These are phyloP conservation scores for Aspergillus novoparasiticus DNA, from an alignment of 2,329 filamentous ascomycete genomes.

Conservation along the genomic window DNA sequence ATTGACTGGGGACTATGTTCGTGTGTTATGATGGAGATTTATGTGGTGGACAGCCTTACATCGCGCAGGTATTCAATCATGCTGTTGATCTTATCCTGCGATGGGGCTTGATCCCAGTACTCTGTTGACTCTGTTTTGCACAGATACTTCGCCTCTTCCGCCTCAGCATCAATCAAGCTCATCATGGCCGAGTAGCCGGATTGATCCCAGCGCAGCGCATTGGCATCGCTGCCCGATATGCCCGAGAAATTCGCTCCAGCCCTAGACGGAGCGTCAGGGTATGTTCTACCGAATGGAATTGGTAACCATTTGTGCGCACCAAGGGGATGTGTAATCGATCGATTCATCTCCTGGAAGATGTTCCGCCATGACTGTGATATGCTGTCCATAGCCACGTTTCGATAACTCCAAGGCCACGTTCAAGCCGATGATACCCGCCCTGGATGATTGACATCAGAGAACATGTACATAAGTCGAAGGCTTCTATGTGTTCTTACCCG, in stretches of 20 bases:
- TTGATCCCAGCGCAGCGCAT: conserved; percentile 48
- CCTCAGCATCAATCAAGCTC: conserved; percentile 40
- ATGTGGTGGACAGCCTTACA: background rate
- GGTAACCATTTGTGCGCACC: conserved; percentile 21
- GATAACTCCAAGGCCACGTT: conserved; percentile 15
- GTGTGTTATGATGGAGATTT: background rate
- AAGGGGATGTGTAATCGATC: conserved; percentile 46
- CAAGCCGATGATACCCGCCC: conserved; percentile 13
- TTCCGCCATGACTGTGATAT: conserved; percentile 44
- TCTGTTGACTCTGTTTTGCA: conserved; percentile 43
- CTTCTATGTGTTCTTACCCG: background rate
- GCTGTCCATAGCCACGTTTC: conserved; percentile 8
- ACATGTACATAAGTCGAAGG: background rate
- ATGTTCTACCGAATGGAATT: too few species aligned
- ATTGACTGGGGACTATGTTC: background rate
- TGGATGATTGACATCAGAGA: conserved; percentile 1
- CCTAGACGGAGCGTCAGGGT: conserved; percentile 20
- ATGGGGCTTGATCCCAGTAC: conserved; percentile 45
- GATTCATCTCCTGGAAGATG: conserved; percentile 46
- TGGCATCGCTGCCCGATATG: conserved; percentile 46
- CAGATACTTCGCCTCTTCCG: conserved; percentile 37
- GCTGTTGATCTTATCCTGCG: conserved; percentile 44
- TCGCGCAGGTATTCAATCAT: conserved; percentile 45
- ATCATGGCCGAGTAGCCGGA: conserved; percentile 36
- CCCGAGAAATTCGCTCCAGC: conserved; percentile 51